Base-by-base conservation (phyloP, 257 asterid species). In the Nyctanthes arbortristis region DNA sequence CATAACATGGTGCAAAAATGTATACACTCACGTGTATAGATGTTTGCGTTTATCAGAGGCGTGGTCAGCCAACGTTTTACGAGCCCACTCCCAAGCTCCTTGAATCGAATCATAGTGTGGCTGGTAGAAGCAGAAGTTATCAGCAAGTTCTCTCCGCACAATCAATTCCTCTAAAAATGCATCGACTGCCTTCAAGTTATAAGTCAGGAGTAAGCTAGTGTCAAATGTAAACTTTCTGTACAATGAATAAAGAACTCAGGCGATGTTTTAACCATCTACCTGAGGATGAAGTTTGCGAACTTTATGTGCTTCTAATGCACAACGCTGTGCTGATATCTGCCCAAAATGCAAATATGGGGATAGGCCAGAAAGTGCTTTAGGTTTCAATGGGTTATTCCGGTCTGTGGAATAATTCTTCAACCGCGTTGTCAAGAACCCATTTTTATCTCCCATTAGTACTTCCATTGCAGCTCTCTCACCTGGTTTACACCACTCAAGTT, bases 21-120 rank as follows among this genome's bases (percentile, higher is more conserved):
- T 39, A 65, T 80, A 72, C 33, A 79, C 99, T 73, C 70, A 91
- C 96, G 92, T 84, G 80, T 93, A 93, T 45, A 79, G 12, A 72
- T 89, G 96, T 73, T 91, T 96, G 6, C 99, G 96, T 61, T 87
- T 86, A 73, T 93, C 99, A 66, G 91, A 79, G 40, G 95, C 90
- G 72, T 93, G 99, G 63, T 84, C 93, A 81, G 74, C 84, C 81
- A 93, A 84, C 49, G 96, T 89, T 66, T 81, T 89, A 61, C 89
- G 94, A 36, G 99, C 99, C 99, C 99, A 93, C 59, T 87, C 96
- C 99, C 99, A 93, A 43, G 99, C 96, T 76, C 99, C 99, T 72
- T 82, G 75, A 63, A 93, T 37, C 4, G 96, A 91, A 79, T 93
- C 97, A 77, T 93, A 93, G 62, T 75, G 87, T 37, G 96, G 96